Percentiles rank a stretch among this genome's conserved stretches.
These are phyloP conservation scores for Pinus tabuliformis DNA, from an alignment of 75 land plant genomes.

Conservation along the genomic window DNA sequence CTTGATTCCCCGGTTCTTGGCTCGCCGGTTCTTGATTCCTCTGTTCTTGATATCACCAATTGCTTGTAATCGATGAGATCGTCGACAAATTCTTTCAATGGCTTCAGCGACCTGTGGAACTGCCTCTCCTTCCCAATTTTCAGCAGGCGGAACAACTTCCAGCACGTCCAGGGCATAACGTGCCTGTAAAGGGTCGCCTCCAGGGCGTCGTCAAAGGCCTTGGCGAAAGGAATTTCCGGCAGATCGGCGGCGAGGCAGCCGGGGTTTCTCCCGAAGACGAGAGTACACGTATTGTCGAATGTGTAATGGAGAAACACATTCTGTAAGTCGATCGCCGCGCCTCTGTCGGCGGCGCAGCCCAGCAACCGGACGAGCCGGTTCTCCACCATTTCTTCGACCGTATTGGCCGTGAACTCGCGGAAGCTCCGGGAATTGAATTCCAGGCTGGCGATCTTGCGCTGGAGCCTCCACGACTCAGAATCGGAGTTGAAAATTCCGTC, in stretches of 20 bases:
- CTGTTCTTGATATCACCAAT: too few relatives aligned
- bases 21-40: too few relatives aligned
- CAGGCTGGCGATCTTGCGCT: constrained; percentile 15
- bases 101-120: background rate
- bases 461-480: constrained; percentile 20
- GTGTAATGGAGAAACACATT: constrained; percentile 32
- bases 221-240: constrained; percentile 9
- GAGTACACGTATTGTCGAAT: constrained; percentile 27
- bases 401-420: constrained; percentile 14
- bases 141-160: constrained; percentile 16
- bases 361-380: background rate
- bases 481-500: constrained; percentile 27
- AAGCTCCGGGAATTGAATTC: background rate
- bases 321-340: background rate
- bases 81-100: constrained; percentile 9
- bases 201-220: constrained; percentile 19
- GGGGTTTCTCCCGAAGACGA: constrained; percentile 27
- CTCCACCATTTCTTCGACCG: background rate
- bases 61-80: constrained; percentile 13
- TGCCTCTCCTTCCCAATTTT: constrained; percentile 17
- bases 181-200: constrained; percentile 11
- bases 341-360: too few relatives aligned
- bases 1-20: too few relatives aligned
- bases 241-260: background rate
- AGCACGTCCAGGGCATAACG: constrained; percentile 10